Evolutionary conservation across 108 stramenopile genomes (phyloP), one percentile per base, ranked within the genome.

Genomic region (Mediolabrus comicus): DNA sequence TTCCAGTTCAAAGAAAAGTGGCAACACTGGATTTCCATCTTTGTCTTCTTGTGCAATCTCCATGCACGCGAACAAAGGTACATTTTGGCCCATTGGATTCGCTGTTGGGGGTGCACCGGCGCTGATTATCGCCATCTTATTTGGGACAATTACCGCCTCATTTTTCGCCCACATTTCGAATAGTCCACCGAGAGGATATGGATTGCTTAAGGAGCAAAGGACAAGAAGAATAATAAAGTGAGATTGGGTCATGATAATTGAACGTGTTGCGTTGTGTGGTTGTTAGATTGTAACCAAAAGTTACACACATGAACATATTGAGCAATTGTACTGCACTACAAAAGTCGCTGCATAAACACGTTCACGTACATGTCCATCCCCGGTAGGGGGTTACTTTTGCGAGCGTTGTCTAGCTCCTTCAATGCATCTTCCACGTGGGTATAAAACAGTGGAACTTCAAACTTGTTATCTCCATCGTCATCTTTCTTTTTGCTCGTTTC

Each of bases 21-120:
- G 88, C 46, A 89, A 66, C 4, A 79, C 62, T 25, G 84, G 65
- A 10, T 34, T 72, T 10, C 84, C 88, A 64, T 71, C 83, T 38
- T 74, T 65, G 27, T 63, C 70, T 62, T 81, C 79, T 60, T 85
- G 79, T 19, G 79, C 71, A 28, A 89, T 89, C 17, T 86, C 85
- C 84, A 89, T 80, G 56, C 88, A 89, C 13, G 75, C 78, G 69
- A 86, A 89, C 30, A 89, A 53, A 9, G 88, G 88, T n/a, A 89
- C 80, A 53, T 69, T 49, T 64, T 89, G 88, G 24, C 86, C 88
- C 25, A 89, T 69, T 17, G 86, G 82, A 57, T 81, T 75, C 11
- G 77, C 77, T 28, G 63, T 84, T 22, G 69, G 67, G 2, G 88
- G 88, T 59, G 88, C 88, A 7, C 88, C 88, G 17, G 88, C 88